phyloP scores from a whole-genome alignment of 2,329 filamentous ascomycete genomes.

The Dryadomyces quercivorus region DNA sequence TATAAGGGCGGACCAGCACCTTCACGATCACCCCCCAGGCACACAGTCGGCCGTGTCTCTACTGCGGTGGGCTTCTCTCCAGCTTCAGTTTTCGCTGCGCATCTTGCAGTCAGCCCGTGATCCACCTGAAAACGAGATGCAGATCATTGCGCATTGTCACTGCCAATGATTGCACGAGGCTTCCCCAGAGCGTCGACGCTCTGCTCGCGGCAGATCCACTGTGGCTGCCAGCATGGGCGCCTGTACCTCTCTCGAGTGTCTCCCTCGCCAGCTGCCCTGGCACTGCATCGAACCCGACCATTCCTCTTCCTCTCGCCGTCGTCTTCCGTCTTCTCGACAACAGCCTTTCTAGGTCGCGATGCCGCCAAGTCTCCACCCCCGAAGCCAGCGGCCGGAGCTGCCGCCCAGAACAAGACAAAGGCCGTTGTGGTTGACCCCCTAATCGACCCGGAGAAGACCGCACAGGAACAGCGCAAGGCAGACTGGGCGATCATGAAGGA shows the following conservation, averaged over 20 bases:
- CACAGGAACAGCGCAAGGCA: slow-evolving; percentile 83
- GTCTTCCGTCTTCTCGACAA: background rate
- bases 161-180: slow-evolving; percentile 9
- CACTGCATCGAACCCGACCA: background rate
- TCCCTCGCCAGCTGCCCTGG: background rate
- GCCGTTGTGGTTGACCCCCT: slow-evolving; percentile 35
- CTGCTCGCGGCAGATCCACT: slow-evolving; percentile 3
- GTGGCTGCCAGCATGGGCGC: background rate
- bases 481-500: slow-evolving; percentile 99
- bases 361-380: background rate
- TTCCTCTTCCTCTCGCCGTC: background rate
- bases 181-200: slow-evolving; percentile 10
- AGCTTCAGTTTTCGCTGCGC: background rate
- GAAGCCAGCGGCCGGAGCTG: background rate
- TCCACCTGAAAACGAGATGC: background rate
- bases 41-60: background rate
- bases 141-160: background rate
- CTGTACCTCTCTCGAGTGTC: background rate
- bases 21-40: background rate
- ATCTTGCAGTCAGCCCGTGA: background rate
- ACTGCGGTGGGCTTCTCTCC: background rate
- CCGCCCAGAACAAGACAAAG: background rate
- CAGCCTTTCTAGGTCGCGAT: background rate
- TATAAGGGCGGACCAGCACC: background rate
- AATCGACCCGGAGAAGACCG: slow-evolving; percentile 53